Base-by-base conservation (phyloP, 805 yeast species). In the Spathaspora hagerdaliae region DNA sequence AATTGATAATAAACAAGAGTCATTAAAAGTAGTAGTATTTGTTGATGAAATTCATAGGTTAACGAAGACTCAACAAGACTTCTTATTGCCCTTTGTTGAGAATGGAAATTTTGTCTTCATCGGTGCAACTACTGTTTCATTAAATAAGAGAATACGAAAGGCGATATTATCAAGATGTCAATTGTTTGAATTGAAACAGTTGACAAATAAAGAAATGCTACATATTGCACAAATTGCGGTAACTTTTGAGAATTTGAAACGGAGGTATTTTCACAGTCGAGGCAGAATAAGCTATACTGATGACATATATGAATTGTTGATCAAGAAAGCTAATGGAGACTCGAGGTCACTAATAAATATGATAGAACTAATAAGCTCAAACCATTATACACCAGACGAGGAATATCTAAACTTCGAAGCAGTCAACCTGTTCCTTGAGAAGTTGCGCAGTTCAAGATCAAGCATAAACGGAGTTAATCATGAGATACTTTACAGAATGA, bases 71-170 rank as follows among this genome's bases (percentile, higher is more conserved):
- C 99, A 94, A 58, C 99, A 94, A 61, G 98, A 94, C 62, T 77
- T 83, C 39, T 78, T 95, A 39, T 67, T 94, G 35, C 94, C 96
- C 0, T 82, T 80, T 50, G 84, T 92, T 1, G 99, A 94, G 60
- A 70, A 78, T 27, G 98, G 98, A 2, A 81, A 81, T 43, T 80
- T 91, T 38, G 80, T 82, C 1, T 73, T 94, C 37, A 81, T 92
- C 42, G 99, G 99, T 5, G 97, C 98, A n/a, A 94, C 99, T 0
- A 91, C 98, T 0, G 96, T 89, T 55, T 89, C 90, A 58, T 97
- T 97, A 4, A 81, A 86, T 40, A 84, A 85, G 55, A 84, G 88
- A 55, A 65, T 94, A 36, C 82, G 90, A 49, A 79, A 85, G 44
- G 97, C 98, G 0, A 68, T 94, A 31, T 61, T 89, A 27, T 87